A percentile compares a stretch with the other conserved stretches of the same genome.
Conservation (phyloP, 192 early-diverging fungal genomes). For the Ramicandelaber brevisporus region DNA sequence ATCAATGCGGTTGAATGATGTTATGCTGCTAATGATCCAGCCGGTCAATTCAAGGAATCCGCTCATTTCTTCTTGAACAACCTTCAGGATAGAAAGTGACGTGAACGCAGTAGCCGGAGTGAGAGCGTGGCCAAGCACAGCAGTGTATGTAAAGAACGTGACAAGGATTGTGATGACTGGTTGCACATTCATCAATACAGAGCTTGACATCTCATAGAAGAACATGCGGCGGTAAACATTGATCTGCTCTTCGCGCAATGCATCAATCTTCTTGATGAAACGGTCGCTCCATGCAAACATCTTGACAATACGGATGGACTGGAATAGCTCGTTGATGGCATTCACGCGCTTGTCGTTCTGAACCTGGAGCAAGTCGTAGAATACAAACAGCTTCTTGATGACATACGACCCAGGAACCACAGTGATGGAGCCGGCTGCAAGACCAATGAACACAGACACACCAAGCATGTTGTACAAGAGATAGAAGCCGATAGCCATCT, state of each 20-base stretch:
- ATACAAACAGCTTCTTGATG: constrained; percentile 20
- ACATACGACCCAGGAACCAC: constrained; percentile 33
- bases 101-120: constrained; percentile 44
- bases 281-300: constrained; percentile 64
- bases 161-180: constrained; percentile 32
- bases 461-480: constrained; percentile 58
- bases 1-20: constrained; percentile 43
- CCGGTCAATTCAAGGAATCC: constrained; percentile 29
- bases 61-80: constrained; percentile 33
- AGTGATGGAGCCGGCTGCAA: constrained; percentile 36
- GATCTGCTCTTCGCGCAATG: constrained; percentile 37
- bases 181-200: constrained; percentile 23
- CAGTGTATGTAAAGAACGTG: constrained; percentile 31
- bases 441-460: constrained; percentile 54
- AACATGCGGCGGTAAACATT: constrained; percentile 19
- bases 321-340: constrained; percentile 59
- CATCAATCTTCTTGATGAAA: constrained; percentile 39
- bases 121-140: constrained; percentile 23
- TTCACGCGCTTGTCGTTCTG: constrained; percentile 55
- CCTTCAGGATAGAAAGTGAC: constrained; percentile 40
- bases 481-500: constrained; percentile 34
- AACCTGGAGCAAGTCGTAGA: constrained; percentile 22
- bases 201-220: constrained; percentile 23
- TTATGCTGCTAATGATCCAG: constrained; percentile 26
- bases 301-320: constrained; percentile 85